A percentile compares a stretch with the other conserved stretches of the same genome.
Evolutionary conservation across 495 filamentous ascomycete genomes (phyloP).

Genomic region (Baudoinia panamericana): DNA sequence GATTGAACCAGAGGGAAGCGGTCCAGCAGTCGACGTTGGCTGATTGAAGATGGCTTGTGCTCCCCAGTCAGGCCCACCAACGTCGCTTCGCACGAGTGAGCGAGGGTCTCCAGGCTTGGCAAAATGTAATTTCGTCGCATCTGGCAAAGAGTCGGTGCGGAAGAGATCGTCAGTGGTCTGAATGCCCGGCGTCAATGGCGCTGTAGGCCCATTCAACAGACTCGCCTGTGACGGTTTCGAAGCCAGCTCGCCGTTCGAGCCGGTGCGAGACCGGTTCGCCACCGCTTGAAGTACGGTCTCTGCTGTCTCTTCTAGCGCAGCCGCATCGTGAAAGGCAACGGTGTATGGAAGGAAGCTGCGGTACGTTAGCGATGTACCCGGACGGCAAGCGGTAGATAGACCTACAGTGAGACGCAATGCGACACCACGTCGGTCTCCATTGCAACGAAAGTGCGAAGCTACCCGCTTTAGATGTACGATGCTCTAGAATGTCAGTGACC

Average conservation of each 20-base stretch:
- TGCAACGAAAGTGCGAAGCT: conserved; percentile 4
- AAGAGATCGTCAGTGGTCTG: conserved; percentile 52
- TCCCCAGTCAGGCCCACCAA: conserved; percentile 59
- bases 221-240: conserved; percentile 27
- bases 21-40: conserved; percentile 54
- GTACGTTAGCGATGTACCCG: background rate
- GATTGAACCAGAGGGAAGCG: conserved; percentile 58
- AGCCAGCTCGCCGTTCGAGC: conserved; percentile 30
- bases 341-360: conserved; percentile 80
- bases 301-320: conserved; percentile 8
- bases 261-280: conserved; percentile 12
- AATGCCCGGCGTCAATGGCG: conserved; percentile 48
- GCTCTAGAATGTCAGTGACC: no score
- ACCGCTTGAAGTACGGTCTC: no score
- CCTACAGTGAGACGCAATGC: conserved; percentile 14
- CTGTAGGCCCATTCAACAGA: conserved; percentile 30
- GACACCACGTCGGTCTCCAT: conserved; percentile 10
- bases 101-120: conserved; percentile 34
- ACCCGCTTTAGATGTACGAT: no score
- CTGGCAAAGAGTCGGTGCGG: conserved; percentile 14
- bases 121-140: conserved; percentile 23
- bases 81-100: conserved; percentile 38
- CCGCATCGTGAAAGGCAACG: conserved; percentile 50
- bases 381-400: background rate
- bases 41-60: conserved; percentile 50